Percentiles rank a stretch among this genome's conserved stretches.
Conservation (phyloP, 2,329 filamentous ascomycete species). For the Trichophyton benhamiae region DNA sequence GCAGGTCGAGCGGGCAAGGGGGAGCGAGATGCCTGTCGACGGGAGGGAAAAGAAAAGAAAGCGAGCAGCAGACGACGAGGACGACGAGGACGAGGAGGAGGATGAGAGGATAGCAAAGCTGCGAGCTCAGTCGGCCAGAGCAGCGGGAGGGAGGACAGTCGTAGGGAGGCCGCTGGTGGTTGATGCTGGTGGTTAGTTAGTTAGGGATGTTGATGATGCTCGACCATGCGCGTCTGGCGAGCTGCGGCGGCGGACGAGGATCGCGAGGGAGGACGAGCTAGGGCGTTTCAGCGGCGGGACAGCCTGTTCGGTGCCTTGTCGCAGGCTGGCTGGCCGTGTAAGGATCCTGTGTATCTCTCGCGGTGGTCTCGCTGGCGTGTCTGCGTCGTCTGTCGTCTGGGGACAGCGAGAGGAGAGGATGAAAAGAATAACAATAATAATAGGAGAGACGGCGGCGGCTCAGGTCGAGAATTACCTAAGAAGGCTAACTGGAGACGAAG, state of each 20-base stretch:
- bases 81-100: too few relatives aligned
- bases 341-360: not conserved
- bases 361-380: too few relatives aligned
- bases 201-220: not conserved
- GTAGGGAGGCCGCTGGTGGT: not conserved
- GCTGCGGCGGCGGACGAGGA: not conserved
- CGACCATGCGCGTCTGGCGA: not conserved
- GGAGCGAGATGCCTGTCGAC: not conserved
- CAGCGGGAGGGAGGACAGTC: not conserved
- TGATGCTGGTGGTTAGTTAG: not conserved
- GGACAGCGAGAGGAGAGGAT: too few relatives aligned
- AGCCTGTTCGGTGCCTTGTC: not conserved
- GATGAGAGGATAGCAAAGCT: too few relatives aligned
- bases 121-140: not conserved
- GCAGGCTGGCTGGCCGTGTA: not conserved
- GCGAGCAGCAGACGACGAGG: too few relatives aligned
- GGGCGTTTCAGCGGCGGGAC: not conserved
- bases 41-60: not conserved
- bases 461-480: not conserved
- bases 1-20: not conserved
- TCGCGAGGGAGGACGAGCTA: not conserved
- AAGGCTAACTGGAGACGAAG: not conserved
- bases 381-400: too few relatives aligned
- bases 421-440: too few relatives aligned
- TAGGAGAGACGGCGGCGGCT: too few relatives aligned